Base-by-base conservation (phyloP, 116 monocot species). In the Dioscorea cayenensis region DNA sequence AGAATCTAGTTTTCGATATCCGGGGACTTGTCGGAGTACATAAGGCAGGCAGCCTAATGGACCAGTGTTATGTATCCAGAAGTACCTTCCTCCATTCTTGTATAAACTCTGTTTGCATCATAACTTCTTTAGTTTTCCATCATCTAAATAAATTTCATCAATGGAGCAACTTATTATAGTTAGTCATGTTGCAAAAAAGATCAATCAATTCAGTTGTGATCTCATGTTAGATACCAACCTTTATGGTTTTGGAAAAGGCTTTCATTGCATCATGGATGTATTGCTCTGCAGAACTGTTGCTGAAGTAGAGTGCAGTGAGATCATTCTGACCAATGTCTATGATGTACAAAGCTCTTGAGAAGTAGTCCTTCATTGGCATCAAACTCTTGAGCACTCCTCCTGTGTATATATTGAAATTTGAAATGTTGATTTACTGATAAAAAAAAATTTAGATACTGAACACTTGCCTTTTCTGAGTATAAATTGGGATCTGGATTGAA, bases 291-390 rank as follows among this genome's bases (percentile, higher is more conserved):
- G 80, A 51, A 36, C 23, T 75, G 64, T 75, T 75, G 19, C 18
- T 25, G 60, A 67, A 55, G 16, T 49, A 68, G 16, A 43, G 52
- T 17, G 79, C 71, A 19, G 83, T 80, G 35, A 86, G 74, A 37
- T 86, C 86, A 25, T 86, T 86, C 76, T 83, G 83, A 5, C 86
- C 86, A 20, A 86, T 83, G 60, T 86, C 86, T 28, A 80, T 29
- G 0, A 77, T 78, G 52, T 81, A 84, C 55, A 81, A 36, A 32
- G 76, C 84, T 60, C 51, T 49, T 2, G 66, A 28, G 78, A 87
- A 84, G 75, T 84, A 77, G 14, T 81, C 76, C 49, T 74, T 19
- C 28, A 65, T 71, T 9, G 84, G 84, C 76, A 84, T 36, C 55
- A 78, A 70, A 14, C 64, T 25, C 27, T 73, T 76, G 37, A 72